Conservation (phyloP, 352 stramenopile genomes). For the Pythium chondricola region DNA sequence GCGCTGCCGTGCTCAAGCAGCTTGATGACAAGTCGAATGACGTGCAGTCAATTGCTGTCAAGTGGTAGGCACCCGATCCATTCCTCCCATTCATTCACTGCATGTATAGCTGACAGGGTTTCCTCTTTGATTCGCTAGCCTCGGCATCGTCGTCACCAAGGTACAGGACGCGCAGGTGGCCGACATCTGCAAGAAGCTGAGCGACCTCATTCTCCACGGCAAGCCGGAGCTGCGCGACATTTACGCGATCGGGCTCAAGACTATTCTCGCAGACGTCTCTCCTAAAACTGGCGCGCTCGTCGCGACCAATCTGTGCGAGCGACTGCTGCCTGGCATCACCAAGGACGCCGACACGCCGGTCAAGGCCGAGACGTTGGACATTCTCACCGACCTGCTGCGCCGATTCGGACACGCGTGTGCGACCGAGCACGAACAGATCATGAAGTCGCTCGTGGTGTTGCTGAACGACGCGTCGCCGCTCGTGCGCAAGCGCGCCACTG, state of each 20-base stretch:
- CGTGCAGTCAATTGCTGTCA: slow-evolving; percentile 94
- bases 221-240: slow-evolving; percentile 98
- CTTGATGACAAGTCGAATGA: slow-evolving; percentile 99
- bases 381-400: slow-evolving; percentile 95
- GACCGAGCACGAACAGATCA: slow-evolving; percentile 86
- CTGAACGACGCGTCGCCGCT: slow-evolving; percentile 79
- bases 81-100: no score
- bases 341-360: slow-evolving; percentile 74
- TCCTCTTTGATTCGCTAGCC: no score
- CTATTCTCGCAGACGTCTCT: slow-evolving; percentile 93
- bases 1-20: slow-evolving; percentile 92
- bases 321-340: slow-evolving; percentile 53
- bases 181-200: slow-evolving; percentile 97
- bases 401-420: slow-evolving; percentile 92
- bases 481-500: slow-evolving; percentile 94
- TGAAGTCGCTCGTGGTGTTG: slow-evolving; percentile 82
- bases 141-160: slow-evolving; percentile 96
- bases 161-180: slow-evolving; percentile 93
- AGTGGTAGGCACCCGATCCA: slow-evolving; percentile 48
- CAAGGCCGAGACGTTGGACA: slow-evolving; percentile 95
- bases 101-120: no score
- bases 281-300: slow-evolving; percentile 85
- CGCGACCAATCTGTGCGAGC: slow-evolving; percentile 55
- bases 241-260: slow-evolving; percentile 98
- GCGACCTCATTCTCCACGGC: slow-evolving; percentile 93